Conservation (phyloP, 805 yeast genomes). For the Pichia paraexigua region DNA sequence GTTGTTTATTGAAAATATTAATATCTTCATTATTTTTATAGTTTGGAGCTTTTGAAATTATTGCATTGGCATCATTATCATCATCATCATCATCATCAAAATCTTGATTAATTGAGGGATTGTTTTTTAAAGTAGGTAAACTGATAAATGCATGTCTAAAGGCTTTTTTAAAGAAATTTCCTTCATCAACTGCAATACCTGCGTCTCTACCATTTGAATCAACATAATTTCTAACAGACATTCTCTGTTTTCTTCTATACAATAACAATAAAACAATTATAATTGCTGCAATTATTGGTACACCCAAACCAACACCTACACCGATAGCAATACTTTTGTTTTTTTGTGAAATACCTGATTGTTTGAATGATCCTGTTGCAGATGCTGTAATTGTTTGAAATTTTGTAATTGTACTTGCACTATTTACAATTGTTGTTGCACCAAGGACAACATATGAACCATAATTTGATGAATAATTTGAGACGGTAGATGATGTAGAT, state of each 20-base stretch:
- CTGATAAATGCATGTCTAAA: slow-evolving; percentile 9
- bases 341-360: slow-evolving; percentile 40
- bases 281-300: slow-evolving; percentile 41
- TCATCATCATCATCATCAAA: slow-evolving; percentile 18
- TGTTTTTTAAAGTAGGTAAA: slow-evolving; percentile 21
- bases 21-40: slow-evolving; percentile 7
- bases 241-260: slow-evolving; percentile 15
- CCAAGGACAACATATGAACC: slow-evolving; percentile 14
- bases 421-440: slow-evolving; percentile 18
- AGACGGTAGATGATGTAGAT: slow-evolving; percentile 1
- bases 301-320: slow-evolving; percentile 64
- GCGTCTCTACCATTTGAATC: slow-evolving; percentile 29
- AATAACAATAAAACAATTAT: slow-evolving; percentile 11
- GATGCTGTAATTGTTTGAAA: slow-evolving; percentile 15
- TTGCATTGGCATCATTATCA: background rate
- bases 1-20: background rate
- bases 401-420: slow-evolving; percentile 13
- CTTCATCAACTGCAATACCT: slow-evolving; percentile 23
- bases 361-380: slow-evolving; percentile 19
- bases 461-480: slow-evolving; percentile 12
- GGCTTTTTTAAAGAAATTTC: slow-evolving; percentile 15
- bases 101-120: slow-evolving; percentile 15
- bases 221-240: slow-evolving; percentile 22
- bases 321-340: slow-evolving; percentile 50
- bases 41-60: background rate